Evolutionary conservation across 108 stramenopile genomes (phyloP).

Genomic region (Nannochloropsis salina): DNA sequence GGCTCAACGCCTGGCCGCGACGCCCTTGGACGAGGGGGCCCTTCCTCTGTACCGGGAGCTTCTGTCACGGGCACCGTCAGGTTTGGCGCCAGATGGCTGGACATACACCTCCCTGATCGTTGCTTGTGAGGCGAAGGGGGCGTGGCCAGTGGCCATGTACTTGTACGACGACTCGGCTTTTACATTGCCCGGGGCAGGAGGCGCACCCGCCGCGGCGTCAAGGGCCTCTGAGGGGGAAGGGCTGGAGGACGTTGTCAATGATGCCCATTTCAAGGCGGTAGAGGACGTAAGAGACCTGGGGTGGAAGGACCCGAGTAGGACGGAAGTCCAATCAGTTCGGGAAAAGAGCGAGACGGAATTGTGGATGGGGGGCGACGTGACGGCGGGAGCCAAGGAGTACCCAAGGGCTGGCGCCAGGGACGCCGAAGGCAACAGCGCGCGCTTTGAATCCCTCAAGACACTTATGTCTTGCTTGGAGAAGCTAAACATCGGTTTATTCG

Average conservation of each 20-base stretch:
- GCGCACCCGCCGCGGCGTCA: background rate
- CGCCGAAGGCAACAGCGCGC: background rate
- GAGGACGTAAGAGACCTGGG: background rate
- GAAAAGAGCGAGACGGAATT: background rate
- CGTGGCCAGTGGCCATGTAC: background rate
- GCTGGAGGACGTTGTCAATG: background rate
- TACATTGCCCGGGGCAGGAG: background rate
- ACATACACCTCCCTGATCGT: slow-evolving; percentile 8
- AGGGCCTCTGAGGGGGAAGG: background rate
- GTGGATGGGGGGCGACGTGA: background rate
- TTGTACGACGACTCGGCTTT: background rate
- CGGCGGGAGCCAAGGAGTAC: background rate
- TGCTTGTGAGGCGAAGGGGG: background rate
- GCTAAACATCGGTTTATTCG: background rate
- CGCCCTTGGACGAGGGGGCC: background rate
- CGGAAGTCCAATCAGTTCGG: background rate
- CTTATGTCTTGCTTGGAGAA: background rate
- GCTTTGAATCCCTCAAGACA: background rate
- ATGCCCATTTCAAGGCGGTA: background rate
- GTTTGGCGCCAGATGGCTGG: background rate
- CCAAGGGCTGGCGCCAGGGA: background rate
- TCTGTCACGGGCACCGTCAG: background rate
- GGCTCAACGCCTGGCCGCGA: background rate
- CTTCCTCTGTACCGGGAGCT: background rate
- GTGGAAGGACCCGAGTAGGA: background rate